Percentiles rank a stretch among this genome's conserved stretches.
These are phyloP conservation scores for Fragilariopsis cylindrus DNA, from an alignment of 108 stramenopile genomes.

Conservation along the genomic window DNA sequence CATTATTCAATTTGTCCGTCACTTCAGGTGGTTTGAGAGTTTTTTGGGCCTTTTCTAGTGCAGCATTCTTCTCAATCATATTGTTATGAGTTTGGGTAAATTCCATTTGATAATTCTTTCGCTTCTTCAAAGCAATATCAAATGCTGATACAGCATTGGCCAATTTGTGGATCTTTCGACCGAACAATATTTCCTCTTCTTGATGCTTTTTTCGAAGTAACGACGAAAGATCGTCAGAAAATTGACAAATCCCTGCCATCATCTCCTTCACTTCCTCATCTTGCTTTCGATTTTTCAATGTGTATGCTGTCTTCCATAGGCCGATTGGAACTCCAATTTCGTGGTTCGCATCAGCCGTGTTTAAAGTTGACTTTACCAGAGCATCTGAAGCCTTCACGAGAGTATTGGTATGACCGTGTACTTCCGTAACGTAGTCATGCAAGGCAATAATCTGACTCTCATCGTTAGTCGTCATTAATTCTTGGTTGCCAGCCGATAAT, in stretches of 20 bases:
- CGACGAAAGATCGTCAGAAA: conserved; percentile 55
- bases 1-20: conserved; percentile 34
- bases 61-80: conserved; percentile 47
- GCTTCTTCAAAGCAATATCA: conserved; percentile 74
- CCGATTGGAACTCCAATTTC: conserved; percentile 86
- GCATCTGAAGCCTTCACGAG: conserved; percentile 68
- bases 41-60: conserved; percentile 48
- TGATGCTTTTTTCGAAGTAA: conserved; percentile 71
- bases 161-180: conserved; percentile 71
- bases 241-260: conserved; percentile 40
- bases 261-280: conserved; percentile 13
- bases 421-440: conserved; percentile 54
- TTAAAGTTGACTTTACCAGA: conserved; percentile 71
- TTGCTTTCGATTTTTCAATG: neutral
- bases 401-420: conserved; percentile 71
- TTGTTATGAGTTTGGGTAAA: conserved; percentile 60
- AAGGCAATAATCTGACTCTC: conserved; percentile 72
- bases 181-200: conserved; percentile 72
- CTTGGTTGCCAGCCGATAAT: conserved; percentile 41
- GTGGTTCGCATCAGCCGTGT: conserved; percentile 59
- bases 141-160: conserved; percentile 70
- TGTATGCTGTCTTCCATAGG: conserved; percentile 35
- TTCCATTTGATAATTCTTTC: conserved; percentile 65
- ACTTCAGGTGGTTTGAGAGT: conserved; percentile 42
- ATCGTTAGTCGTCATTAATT: conserved; percentile 60